Base-by-base conservation (phyloP, 1,139 yeast genomes). In the Geotrichum restrictum region DNA sequence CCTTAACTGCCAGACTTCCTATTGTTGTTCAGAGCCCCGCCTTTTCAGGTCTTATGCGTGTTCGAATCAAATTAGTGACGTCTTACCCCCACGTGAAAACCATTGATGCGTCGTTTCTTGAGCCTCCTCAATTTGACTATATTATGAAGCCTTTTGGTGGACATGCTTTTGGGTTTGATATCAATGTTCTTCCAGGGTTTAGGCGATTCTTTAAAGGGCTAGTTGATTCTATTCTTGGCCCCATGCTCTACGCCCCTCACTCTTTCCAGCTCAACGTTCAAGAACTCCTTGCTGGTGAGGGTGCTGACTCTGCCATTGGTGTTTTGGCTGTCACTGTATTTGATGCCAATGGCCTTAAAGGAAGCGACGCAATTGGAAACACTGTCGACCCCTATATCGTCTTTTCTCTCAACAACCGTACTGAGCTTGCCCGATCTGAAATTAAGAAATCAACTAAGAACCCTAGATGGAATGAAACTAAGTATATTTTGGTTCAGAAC, bases 11-110 rank as follows among this genome's bases (percentile, higher is more conserved):
- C 55, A 60, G 65, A 33, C 51, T 74, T 54, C 77, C 77, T 13
- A 64, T 74, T 46, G 59, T 74, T 34, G 69, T 74, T 18, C 76
- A 74, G 55, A 73, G 74, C 55, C 70, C 63, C 81, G 85, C 60
- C 75, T 91, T 61, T 82, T 77, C 74, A 53, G 91, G 87, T 7
- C 73, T 80, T 58, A 79, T 85, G 52, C 81, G 97, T 68, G 79
- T 93, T 51, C 79, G 97, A 64, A 69, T 93, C 67, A 85, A 93
- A 75, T 82, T 93, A 83, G 91, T 88, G 85, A 69, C 88, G 1
- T 77, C 88, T 4, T 89, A 86, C 71, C 98, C 98, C 3, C 98
- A 93, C 69, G 75, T 93, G 58, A 95, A 93, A 69, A 89, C 96
- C 1, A 82, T 89, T 19, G 93, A 87, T 65, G 80, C 91, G 33